phyloP scores from a whole-genome alignment of 352 stramenopile species.

The Globisporangium irregulare region DNA sequence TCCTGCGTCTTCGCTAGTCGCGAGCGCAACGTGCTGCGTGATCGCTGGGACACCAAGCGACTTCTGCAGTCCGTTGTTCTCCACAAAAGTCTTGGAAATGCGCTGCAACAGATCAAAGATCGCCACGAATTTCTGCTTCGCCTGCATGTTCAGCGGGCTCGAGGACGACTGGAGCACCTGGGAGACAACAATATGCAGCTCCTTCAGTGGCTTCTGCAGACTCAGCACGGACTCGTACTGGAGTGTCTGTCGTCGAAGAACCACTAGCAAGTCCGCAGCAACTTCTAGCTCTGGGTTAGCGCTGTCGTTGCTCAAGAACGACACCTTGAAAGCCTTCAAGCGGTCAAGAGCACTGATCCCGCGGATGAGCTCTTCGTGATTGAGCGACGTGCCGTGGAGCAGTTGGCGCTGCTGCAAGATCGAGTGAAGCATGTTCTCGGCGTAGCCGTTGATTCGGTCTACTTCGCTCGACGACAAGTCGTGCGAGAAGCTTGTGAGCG shows the following conservation, averaged over 20 bases:
- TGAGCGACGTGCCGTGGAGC: slow-evolving; percentile 61
- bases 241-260: slow-evolving; percentile 1
- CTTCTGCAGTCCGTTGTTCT: slow-evolving; percentile 21
- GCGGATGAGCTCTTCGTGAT: slow-evolving; percentile 67
- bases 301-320: slow-evolving; percentile 9
- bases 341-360: slow-evolving; percentile 47
- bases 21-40: slow-evolving; percentile 40
- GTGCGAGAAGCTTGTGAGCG: slow-evolving; percentile 78
- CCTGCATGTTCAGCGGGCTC: slow-evolving; percentile 8
- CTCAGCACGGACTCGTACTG: slow-evolving; percentile 21
- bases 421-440: slow-evolving; percentile 87
- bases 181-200: slow-evolving; percentile 61
- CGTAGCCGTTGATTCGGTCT: slow-evolving; percentile 86
- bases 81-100: slow-evolving; percentile 30
- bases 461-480: slow-evolving; percentile 83
- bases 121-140: slow-evolving; percentile 16
- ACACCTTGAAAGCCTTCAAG: slow-evolving; percentile 40
- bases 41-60: slow-evolving; percentile 61
- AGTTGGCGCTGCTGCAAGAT: slow-evolving; percentile 88
- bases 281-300: not conserved
- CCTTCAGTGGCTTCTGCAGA: slow-evolving; percentile 50
- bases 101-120: slow-evolving; percentile 34
- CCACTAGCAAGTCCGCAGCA: not conserved
- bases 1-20: slow-evolving; percentile 38
- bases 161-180: slow-evolving; percentile 40